A percentile compares a stretch with the other conserved stretches of the same genome.
Conservation (phyloP, 225 moss, liverwort and hornwort species). For the Ulota crispa region DNA sequence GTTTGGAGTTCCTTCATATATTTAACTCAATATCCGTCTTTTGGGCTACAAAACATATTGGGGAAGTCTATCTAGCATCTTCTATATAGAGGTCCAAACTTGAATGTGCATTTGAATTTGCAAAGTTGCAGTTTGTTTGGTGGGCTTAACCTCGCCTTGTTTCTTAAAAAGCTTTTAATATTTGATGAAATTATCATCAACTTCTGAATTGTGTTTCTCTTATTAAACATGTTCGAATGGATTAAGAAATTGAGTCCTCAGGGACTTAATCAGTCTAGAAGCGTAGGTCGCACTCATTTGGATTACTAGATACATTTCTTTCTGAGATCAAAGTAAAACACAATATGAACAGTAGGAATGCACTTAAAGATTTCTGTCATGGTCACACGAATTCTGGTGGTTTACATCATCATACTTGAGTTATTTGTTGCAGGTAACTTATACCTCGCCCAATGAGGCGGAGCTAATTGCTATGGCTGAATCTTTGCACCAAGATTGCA, state of each 20-base stretch:
- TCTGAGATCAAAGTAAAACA: neutral
- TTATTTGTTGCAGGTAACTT: conserved; percentile 65
- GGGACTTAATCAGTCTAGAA: neutral
- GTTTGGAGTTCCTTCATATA: too few relatives aligned
- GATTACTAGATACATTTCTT: neutral
- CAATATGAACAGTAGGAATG: neutral
- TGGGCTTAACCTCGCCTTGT: too few relatives aligned
- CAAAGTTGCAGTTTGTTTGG: too few relatives aligned
- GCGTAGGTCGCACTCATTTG: neutral
- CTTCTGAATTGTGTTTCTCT: too few relatives aligned
- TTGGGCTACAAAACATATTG: too few relatives aligned
- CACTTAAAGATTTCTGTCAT: too few relatives aligned
- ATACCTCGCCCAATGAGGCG: conserved; percentile 81
- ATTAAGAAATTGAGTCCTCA: neutral
- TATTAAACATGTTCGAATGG: neutral
- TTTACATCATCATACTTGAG: neutral
- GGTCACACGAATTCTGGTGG: neutral
- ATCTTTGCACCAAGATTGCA: conserved; percentile 37
- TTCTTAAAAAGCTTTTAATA: too few relatives aligned
- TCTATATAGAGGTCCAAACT: too few relatives aligned
- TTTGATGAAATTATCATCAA: too few relatives aligned
- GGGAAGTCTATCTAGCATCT: too few relatives aligned
- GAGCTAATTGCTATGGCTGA: conserved; percentile 88
- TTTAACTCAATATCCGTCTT: too few relatives aligned
- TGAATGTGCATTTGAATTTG: too few relatives aligned